Conservation (phyloP, 1,139 yeast species). For the Arxiozyma bovina region DNA sequence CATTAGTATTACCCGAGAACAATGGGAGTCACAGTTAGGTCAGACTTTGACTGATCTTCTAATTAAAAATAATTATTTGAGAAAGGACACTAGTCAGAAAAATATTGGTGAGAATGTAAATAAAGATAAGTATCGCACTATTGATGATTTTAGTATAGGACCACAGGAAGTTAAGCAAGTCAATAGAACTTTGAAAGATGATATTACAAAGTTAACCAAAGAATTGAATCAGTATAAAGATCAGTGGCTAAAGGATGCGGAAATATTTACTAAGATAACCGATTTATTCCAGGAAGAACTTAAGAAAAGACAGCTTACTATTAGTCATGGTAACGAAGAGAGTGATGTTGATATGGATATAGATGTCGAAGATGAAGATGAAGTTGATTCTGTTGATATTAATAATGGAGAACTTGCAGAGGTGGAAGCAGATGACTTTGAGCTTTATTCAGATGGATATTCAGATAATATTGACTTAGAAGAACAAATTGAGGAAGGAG, state of each 20-base stretch:
- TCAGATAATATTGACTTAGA: background rate
- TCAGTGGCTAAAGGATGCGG: slow-evolving; percentile 28
- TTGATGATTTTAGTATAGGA: slow-evolving; percentile 24
- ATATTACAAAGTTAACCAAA: slow-evolving; percentile 18
- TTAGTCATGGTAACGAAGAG: slow-evolving; percentile 2
- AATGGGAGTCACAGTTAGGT: slow-evolving; percentile 27
- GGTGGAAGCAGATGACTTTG: slow-evolving; percentile 15
- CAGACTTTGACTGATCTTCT: slow-evolving; percentile 16
- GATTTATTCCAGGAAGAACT: slow-evolving; percentile 22
- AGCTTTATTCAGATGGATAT: slow-evolving; percentile 3
- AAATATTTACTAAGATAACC: slow-evolving; percentile 22
- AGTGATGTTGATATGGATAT: slow-evolving; percentile 15
- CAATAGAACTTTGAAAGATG: slow-evolving; percentile 21
- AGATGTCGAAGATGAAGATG: slow-evolving; percentile 12
- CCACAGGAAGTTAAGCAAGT: slow-evolving; percentile 22
- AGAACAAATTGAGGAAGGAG: background rate
- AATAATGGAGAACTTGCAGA: slow-evolving; percentile 11
- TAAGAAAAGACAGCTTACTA: slow-evolving; percentile 13
- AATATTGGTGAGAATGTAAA: slow-evolving; percentile 10
- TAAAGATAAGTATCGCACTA: slow-evolving; percentile 17
- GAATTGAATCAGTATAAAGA: slow-evolving; percentile 22
- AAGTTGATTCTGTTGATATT: background rate
- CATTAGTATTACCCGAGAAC: slow-evolving; percentile 17
- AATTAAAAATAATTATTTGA: slow-evolving; percentile 19
- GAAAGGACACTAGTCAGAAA: slow-evolving; percentile 10